phyloP scores from a whole-genome alignment of 2,329 filamentous ascomycete genomes.

The Apiospora koreana region DNA sequence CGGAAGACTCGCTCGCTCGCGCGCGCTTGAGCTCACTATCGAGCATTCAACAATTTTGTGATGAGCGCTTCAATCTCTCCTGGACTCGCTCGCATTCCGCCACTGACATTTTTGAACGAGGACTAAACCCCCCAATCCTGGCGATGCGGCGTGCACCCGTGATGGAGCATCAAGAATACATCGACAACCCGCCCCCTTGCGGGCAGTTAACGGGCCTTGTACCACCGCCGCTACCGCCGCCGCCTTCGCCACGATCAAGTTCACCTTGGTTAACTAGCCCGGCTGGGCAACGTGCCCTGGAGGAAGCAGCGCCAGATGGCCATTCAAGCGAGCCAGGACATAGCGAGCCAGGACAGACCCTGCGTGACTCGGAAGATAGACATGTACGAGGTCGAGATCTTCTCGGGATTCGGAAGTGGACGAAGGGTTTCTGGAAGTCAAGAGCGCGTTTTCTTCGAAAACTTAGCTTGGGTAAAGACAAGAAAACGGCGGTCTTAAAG shows the following conservation, averaged over 20 bases:
- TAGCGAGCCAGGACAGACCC: no score
- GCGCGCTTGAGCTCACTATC: not conserved
- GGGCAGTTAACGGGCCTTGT: no score
- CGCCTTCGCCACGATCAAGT: no score
- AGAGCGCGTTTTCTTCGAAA: not conserved
- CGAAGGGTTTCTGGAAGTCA: not conserved
- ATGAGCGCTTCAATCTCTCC: not conserved
- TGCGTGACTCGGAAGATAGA: not conserved
- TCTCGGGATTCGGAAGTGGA: not conserved
- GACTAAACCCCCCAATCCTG: not conserved
- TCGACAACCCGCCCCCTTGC: not conserved
- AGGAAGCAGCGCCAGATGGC: no score
- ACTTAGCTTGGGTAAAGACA: not conserved
- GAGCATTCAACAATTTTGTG: not conserved
- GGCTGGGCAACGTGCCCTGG: no score
- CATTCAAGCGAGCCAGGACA: no score
- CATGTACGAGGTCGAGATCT: not conserved
- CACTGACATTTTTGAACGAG: not conserved
- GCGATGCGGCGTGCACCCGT: not conserved
- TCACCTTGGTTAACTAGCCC: no score
- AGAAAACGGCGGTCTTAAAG: not conserved
- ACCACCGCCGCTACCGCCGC: not conserved
- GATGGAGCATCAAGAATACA: not conserved
- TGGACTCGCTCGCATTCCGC: not conserved
- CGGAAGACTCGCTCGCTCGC: not conserved